Base-by-base conservation (phyloP, 1,139 yeast species). In the Taiozyma sp. region DNA sequence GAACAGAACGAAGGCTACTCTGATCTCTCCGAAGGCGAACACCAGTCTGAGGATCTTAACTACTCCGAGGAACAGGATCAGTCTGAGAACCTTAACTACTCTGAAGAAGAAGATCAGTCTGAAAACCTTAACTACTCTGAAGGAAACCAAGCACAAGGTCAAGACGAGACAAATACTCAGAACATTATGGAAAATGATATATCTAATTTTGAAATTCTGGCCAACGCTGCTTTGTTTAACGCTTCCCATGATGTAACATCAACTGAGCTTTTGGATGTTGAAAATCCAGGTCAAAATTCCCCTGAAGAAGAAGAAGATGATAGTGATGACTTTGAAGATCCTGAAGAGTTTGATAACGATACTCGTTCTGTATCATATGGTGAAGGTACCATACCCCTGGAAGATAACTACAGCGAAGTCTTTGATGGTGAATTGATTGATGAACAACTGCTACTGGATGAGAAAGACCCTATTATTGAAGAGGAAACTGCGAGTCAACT, bases 211-310 rank as follows among this genome's bases (percentile, higher is more conserved):
- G 43, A 40, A 24, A 23, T 40, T 4, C 43, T 40, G 12, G 43
- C 43, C 10, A 23, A 14, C 24, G 43, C 43, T 24, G 43, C 43
- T 24, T 51, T 48, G 16, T 38, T 19, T 6, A 38, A 43, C n/a
- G 32, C 22, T 51, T 48, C 2, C 46, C 48, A 23, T 50, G 46
- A 19, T 19, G 14, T 9, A 22, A 7, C 27, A 9, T 4, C 13
- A 38, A 12, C 27, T 19, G 41, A 38, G 2, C 13, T 22, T 8
- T 2, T 4, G 27, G 27, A 38, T 40, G 14, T 24, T 19, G 41
- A 38, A 65, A 56, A 9, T 70, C 65, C 39, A 62, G 64, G 1
- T 63, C 65, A 6, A 65, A 61, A 3, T 30, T 4, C 34, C 13
- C 13, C n/a, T 6, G 34, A 8, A 28, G 30, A 28, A 28, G 30